A percentile compares a stretch with the other conserved stretches of the same genome.
Conservation (phyloP, 2,329 filamentous ascomycete species). For the Escovopsis sp. region DNA sequence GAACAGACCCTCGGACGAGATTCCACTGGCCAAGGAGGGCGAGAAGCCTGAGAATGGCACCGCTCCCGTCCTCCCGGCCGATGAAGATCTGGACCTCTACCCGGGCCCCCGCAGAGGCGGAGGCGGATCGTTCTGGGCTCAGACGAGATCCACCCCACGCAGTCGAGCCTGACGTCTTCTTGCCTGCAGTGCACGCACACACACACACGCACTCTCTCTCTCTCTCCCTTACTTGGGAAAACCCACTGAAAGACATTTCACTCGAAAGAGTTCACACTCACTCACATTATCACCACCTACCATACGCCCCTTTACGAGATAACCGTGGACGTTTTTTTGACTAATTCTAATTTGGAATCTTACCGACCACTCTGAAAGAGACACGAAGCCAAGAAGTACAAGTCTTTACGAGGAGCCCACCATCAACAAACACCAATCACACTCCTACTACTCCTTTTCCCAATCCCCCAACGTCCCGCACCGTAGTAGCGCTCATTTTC, state of each 20-base stretch:
- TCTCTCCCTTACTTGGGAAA: no score
- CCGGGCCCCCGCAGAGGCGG: constrained; percentile 3
- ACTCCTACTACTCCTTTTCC: no score
- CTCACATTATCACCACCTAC: not conserved
- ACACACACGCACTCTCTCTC: no score
- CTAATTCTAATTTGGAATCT: not conserved
- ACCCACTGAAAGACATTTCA: not conserved
- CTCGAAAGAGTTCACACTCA: not conserved
- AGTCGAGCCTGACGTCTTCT: not conserved
- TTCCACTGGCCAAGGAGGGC: constrained; percentile 1
- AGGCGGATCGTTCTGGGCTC: constrained; percentile 6
- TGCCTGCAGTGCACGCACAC: no score
- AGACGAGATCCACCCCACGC: constrained; percentile 3
- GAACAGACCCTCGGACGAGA: constrained; percentile 4
- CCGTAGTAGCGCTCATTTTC: no score
- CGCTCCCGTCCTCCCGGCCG: not conserved
- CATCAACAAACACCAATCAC: no score
- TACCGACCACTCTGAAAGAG: not conserved
- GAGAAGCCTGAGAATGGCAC: not conserved
- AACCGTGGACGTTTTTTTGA: not conserved
- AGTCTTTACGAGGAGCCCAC: no score
- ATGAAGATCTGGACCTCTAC: constrained; percentile 1
- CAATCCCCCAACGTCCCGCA: no score
- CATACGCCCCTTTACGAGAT: not conserved
- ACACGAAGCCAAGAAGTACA: not conserved